Evolutionary conservation across 2,329 filamentous ascomycete species (phyloP), one percentile per base, ranked within the genome.

Genomic region (Leptosphaerulina australis): DNA sequence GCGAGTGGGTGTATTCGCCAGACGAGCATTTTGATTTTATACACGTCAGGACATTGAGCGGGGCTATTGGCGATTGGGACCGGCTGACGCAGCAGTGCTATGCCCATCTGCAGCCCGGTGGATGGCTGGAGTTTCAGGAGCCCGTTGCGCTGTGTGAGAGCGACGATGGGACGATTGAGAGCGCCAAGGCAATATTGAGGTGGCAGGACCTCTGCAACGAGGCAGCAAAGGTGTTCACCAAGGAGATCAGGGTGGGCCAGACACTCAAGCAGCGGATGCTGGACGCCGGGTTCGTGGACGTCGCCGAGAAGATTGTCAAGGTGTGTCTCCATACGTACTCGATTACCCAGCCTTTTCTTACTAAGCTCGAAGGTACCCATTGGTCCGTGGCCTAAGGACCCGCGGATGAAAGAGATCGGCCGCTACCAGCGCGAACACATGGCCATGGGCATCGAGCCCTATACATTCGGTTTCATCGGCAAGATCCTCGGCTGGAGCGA

Each of bases 341-440:
- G 5, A 12, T 12, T 7, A 17, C 34, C 17, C 22, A 22, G 6
- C n/a, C 10, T 31, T 9, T 12, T 10, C 14, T 36, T 31, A 62
- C 37, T 28, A 24, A 21, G 4, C 8, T 9, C 29, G 7, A 10
- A 71, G 68, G 55, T 72, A 18, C 69, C 69, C 11, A 56, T 71
- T 18, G 69, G 68, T 11, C 63, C 68, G 1, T 81, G 79, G 79
- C 72, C 77, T 5, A 76, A 76, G 40, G 77, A 81, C 39, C 70
- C 72, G 1, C 75, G 75, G 44, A 74, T 79, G 72, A 81, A 80
- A 59, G 75, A 78, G 55, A 74, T 81, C 17, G 78, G 79, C 12
- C 67, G 73, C 21, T 79, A 69, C 45, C 65, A 71, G 53, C 67
- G 68, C 33, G 68, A 71, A 44, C 67, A 70, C 55, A 62, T 71